Percentiles rank a stretch among this genome's conserved stretches.
Conservation (phyloP, 202 grass and related monocot species). For the Brachypodium distachyon region DNA sequence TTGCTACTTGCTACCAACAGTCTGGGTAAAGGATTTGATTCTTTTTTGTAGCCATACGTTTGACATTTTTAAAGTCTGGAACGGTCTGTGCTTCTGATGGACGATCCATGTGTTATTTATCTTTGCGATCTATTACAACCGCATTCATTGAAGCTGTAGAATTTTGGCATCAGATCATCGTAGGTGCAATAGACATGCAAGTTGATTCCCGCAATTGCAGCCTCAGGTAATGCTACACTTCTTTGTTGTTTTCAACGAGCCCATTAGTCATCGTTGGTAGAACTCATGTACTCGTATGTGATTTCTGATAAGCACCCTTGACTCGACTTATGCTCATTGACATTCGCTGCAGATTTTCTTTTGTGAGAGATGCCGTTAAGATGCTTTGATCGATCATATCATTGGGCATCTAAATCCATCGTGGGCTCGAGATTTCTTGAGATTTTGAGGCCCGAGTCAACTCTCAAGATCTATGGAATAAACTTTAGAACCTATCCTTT, state of each 20-base stretch:
- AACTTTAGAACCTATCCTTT: neutral
- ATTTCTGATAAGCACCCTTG: neutral
- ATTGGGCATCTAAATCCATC: constrained; percentile 4
- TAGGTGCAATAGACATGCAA: neutral
- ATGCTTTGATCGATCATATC: neutral
- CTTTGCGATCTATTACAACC: neutral
- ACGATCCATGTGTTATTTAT: neutral
- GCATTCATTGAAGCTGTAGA: neutral
- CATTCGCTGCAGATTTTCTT: neutral
- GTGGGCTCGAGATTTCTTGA: constrained; percentile 3
- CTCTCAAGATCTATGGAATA: neutral
- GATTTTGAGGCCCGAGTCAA: constrained; percentile 12
- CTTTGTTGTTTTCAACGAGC: neutral
- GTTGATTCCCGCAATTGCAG: neutral
- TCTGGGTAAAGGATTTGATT: neutral
- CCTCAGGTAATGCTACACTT: neutral
- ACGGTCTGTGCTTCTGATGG: neutral
- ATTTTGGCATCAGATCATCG: neutral
- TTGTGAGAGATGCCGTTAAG: neutral
- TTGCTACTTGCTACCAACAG: too few species aligned
- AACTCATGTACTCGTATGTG: too few species aligned
- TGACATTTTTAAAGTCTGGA: neutral
- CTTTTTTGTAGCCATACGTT: neutral
- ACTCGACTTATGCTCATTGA: neutral
- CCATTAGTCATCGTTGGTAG: neutral